These are phyloP conservation scores for Suillus subalutaceus DNA, from an alignment of 768 basidiomycete genomes.

Conservation along the genomic window DNA sequence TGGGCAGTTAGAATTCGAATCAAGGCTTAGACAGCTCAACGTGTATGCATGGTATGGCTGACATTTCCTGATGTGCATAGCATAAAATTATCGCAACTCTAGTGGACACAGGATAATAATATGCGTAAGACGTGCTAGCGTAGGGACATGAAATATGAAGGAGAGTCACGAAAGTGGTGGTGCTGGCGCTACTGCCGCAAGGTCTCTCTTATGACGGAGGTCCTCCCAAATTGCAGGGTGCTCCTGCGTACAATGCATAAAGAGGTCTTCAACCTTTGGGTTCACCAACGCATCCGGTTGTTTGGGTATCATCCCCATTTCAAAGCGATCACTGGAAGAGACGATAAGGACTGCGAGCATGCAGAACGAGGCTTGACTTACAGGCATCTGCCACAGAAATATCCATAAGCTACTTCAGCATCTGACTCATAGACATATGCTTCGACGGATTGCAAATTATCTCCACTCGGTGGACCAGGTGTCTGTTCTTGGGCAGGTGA, in stretches of 20 bases:
- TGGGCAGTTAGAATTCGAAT: neutral
- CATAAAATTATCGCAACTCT: constrained; percentile 18
- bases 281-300: constrained; percentile 29
- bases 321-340: constrained; percentile 26
- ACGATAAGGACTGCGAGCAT: neutral
- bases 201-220: constrained; percentile 28
- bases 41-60: neutral
- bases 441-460: constrained; percentile 41
- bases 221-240: constrained; percentile 53
- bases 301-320: constrained; percentile 29
- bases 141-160: constrained; percentile 1
- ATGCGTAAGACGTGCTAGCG: constrained; percentile 12
- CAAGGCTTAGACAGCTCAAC: neutral
- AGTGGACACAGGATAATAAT: constrained; percentile 18
- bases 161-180: neutral
- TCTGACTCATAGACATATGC: constrained; percentile 43
- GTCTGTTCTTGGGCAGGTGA: constrained; percentile 5
- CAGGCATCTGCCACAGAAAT: constrained; percentile 55
- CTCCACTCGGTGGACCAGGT: constrained; percentile 5
- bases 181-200: neutral
- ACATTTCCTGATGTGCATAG: neutral
- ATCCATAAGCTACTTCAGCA: constrained; percentile 30
- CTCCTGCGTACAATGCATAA: constrained; percentile 49
- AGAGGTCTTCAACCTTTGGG: constrained; percentile 39
- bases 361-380: constrained; percentile 33